phyloP scores from a whole-genome alignment of 371 early-diverging fungal species.

The Mortierella sp. region DNA sequence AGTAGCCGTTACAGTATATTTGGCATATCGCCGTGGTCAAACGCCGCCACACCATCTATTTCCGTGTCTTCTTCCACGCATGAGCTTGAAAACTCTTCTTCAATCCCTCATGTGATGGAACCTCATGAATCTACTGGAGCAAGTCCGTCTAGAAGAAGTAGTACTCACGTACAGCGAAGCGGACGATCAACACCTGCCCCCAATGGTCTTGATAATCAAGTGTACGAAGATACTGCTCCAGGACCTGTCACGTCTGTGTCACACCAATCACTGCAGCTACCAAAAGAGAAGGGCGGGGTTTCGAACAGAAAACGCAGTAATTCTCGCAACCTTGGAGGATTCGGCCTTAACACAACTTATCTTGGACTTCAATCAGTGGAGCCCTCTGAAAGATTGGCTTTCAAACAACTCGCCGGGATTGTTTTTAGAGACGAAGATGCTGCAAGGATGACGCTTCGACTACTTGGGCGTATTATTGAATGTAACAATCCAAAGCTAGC shows the following conservation, averaged over 20 bases:
- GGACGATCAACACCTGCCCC: conserved; percentile 34
- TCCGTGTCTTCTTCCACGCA: conserved; percentile 34
- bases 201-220: neutral
- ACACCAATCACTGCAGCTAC: conserved; percentile 1
- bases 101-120: conserved; percentile 17
- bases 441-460: conserved; percentile 57
- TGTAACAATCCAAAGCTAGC: conserved; percentile 55
- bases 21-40: conserved; percentile 47
- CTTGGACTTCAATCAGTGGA: conserved; percentile 49
- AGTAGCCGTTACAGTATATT: conserved; percentile 46
- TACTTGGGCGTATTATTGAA: conserved; percentile 51
- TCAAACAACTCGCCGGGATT: conserved; percentile 55
- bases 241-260: neutral
- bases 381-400: conserved; percentile 45
- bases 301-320: conserved; percentile 55
- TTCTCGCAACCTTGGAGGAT: conserved; percentile 56
- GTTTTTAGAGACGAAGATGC: conserved; percentile 59
- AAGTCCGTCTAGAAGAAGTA: conserved; percentile 34
- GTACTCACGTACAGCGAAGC: conserved; percentile 33
- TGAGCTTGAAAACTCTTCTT: conserved; percentile 10
- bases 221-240: neutral
- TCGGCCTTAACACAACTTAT: conserved; percentile 55
- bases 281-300: conserved; percentile 18
- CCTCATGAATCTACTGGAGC: conserved; percentile 21
- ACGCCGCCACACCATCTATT: conserved; percentile 26